Base-by-base conservation (phyloP, 1,284 basidiomycete species). In the Trichosporon sp. region DNA sequence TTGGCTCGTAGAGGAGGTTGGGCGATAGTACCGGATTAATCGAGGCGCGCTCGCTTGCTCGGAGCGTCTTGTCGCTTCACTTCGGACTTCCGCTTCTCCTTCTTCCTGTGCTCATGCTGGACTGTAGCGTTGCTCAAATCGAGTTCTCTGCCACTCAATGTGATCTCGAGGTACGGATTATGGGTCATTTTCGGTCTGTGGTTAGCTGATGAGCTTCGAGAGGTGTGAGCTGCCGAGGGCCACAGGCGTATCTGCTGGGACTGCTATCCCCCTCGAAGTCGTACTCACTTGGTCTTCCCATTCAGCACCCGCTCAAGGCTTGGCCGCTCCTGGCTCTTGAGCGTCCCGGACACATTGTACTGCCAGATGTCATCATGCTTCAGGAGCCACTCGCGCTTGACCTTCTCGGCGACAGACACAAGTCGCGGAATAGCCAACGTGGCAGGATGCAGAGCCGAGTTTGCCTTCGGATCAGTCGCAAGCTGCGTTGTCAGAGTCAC, bases 341-440 rank as follows among this genome's bases (percentile, higher is more conserved):
- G 75, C 52, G 76, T 83, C 0, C 87, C 86, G 16, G 89, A 79
- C 67, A 88, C 84, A 69, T 90, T 93, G 78, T 92, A 92, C 74
- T 94, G 91, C 79, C 91, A 86, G 56, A 94, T 77, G 4, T 89
- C 74, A 58, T 27, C n/a, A 13, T 65, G 67, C 33, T 62, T 57
- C 86, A 23, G 37, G 34, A 10, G 78, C 75, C 23, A 91, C 72
- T 91, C 88, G 33, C 91, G 85, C 76, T 93, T 92, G 71, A 92
- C 86, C 63, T 92, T 90, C 78, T 94, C 91, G 0, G 86, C 87
- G 4, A 92, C 88, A 0, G 88, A 86, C 58, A 93, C 82, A 8
- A 93, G 82, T 0, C 87, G 85, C 0, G 89, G 86, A 6, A 87
- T 85, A 8, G 84, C 82, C 7, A 82, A 76, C 1, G 85, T 83